Evolutionary conservation across 306 rosid genomes (phyloP).

Genomic region (Calophaca sinica): DNA sequence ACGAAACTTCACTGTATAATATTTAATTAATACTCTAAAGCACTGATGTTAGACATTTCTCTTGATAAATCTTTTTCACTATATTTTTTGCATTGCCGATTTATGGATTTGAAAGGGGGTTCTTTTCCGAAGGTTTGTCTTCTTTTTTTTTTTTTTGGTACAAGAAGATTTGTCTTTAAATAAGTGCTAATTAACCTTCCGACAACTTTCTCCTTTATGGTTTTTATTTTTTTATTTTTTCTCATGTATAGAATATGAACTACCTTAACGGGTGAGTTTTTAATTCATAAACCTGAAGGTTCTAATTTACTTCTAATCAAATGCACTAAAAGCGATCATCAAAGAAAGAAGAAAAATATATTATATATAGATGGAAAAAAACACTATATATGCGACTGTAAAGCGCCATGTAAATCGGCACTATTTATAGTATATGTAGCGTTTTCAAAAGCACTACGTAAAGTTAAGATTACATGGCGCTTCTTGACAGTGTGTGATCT

Average conservation of each 20-base stretch:
- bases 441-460: too few species aligned
- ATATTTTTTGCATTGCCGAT: background rate
- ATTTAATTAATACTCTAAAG: background rate
- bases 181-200: slow-evolving; percentile 1
- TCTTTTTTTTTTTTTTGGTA: too few species aligned
- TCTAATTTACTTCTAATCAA: too few species aligned
- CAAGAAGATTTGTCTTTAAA: slow-evolving; percentile 6
- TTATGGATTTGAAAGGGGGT: background rate
- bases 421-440: too few species aligned
- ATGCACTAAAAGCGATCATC: background rate
- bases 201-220: background rate
- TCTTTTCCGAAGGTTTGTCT: too few species aligned
- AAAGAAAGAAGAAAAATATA: too few species aligned
- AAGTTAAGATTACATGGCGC: too few species aligned
- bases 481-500: too few species aligned
- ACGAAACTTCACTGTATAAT: background rate
- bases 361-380: too few species aligned
- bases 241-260: background rate
- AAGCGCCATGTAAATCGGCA: too few species aligned
- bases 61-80: background rate
- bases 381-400: too few species aligned
- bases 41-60: background rate
- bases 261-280: background rate
- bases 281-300: background rate
- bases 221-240: background rate